Base-by-base conservation (phyloP, 345 rosid genomes). In the Eucalyptus sp. region DNA sequence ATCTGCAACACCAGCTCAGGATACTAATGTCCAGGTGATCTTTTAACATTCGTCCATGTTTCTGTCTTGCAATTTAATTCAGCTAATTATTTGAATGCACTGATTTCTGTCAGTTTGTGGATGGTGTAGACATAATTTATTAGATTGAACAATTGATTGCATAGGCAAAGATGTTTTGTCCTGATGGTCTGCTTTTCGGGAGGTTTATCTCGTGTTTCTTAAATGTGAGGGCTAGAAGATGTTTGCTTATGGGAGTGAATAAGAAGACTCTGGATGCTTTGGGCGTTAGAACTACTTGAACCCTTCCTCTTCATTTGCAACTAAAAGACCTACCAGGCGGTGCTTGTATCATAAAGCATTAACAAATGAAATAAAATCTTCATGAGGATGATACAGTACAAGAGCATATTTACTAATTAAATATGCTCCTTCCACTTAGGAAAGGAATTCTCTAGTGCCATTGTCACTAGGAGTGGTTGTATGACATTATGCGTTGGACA, bases 11-110 rank as follows among this genome's bases (percentile, higher is more conserved):
- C 79, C 93, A 41, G 89, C 90, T 56, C 95, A 93, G 90, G 97
- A 94, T 48, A 87, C 95, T 86, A 93, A 89, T 87, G 86, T 91
- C 87, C 91, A 90, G 92, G 99, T 98, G 94, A 76, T 41, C 48
- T 76, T 76, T 76, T 76, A 92, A 91, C 87, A 86, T 64, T 58
- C 90, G 64, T 41, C 48, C 60, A 33, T 64, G 86, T 44, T 17
- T 14, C 86, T 24, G 46, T 84, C n/a, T 76, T 10, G 44, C 48
- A 76, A 76, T 76, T 41, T 76, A 41, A 76, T 76, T 25, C 83
- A 76, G 27, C 83, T 76, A 76, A 76, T 76, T 37, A 18, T 76
- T 76, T 20, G 14, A 76, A 37, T 37, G 83, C 48, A 41, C 24
- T 76, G 13, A 41, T 76, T 76, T 1, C 46, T 22, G 15, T 41